These are phyloP conservation scores for Acanthamoeba triangularis DNA, from an alignment of 208 protist genomes.

Conservation along the genomic window DNA sequence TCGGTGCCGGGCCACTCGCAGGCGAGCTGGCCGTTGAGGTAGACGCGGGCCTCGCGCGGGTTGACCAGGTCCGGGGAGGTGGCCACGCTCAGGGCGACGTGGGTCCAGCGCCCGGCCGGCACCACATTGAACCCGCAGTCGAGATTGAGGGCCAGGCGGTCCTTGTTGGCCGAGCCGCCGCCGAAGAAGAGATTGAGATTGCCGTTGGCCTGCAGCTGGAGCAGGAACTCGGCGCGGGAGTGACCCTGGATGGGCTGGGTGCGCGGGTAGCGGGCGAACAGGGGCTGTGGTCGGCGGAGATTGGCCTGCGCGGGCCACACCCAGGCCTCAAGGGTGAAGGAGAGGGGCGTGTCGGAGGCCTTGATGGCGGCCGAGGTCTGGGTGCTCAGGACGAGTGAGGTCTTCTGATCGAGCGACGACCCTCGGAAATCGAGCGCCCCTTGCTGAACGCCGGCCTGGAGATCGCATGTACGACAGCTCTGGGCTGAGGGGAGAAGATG, in stretches of 20 bases:
- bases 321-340: conserved; percentile 23
- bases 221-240: conserved; percentile 27
- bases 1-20: background rate
- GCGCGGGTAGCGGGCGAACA: conserved; percentile 31
- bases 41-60: background rate
- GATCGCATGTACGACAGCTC: background rate
- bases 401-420: background rate
- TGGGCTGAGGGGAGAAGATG: background rate
- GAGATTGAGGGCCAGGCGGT: background rate
- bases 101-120: background rate
- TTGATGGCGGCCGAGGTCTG: background rate
- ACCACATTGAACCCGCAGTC: background rate
- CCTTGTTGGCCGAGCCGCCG: background rate
- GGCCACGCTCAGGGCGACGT: background rate
- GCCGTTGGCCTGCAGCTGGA: conserved; percentile 37
- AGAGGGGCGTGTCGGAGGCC: background rate
- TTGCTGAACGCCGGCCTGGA: background rate
- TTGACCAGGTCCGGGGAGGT: background rate
- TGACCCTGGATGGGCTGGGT: background rate
- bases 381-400: background rate
- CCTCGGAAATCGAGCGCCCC: background rate
- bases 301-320: background rate
- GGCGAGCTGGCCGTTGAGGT: background rate
- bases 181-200: conserved; percentile 55
- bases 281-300: background rate